phyloP scores from a whole-genome alignment of 495 filamentous ascomycete species.

The Astrothelium macrocarpum region DNA sequence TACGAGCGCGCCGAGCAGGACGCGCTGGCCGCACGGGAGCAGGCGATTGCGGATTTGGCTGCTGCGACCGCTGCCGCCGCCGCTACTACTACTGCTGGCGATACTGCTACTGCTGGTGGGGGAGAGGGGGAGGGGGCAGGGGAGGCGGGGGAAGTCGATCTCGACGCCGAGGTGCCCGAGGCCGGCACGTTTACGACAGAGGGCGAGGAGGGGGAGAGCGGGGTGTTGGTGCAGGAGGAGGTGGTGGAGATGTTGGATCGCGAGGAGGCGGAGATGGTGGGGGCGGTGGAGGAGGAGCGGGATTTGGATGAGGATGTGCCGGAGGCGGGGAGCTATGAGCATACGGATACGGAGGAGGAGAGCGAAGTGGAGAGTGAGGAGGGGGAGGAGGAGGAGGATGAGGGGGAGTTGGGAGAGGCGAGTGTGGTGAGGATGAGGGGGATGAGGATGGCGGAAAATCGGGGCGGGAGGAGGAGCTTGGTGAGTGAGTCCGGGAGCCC shows the following conservation, averaged over 20 bases:
- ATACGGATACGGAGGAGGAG: slow-evolving; percentile 77
- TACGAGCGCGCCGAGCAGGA: slow-evolving; percentile 35
- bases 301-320: slow-evolving; percentile 61
- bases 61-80: slow-evolving; percentile 21
- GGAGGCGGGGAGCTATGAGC: slow-evolving; percentile 60
- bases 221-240: slow-evolving; percentile 25
- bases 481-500: slow-evolving; percentile 17
- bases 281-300: slow-evolving; percentile 37
- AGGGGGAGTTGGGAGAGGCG: slow-evolving; percentile 34
- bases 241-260: slow-evolving; percentile 27
- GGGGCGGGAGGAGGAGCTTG: slow-evolving; percentile 24
- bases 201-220: slow-evolving; percentile 37
- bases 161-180: slow-evolving; percentile 60
- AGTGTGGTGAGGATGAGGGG: slow-evolving; percentile 8
- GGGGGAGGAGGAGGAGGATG: slow-evolving; percentile 18
- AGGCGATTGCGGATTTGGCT: slow-evolving; percentile 26
- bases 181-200: background rate
- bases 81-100: slow-evolving; percentile 23
- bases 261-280: slow-evolving; percentile 33
- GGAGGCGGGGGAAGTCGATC: slow-evolving; percentile 34
- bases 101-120: background rate
- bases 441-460: slow-evolving; percentile 22
- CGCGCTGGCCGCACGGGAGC: slow-evolving; percentile 26
- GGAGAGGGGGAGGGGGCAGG: slow-evolving; percentile 9
- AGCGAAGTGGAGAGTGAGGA: slow-evolving; percentile 32